These are phyloP conservation scores for Platanthera guangdongensis DNA, from an alignment of 106 monocot genomes.

Conservation along the genomic window DNA sequence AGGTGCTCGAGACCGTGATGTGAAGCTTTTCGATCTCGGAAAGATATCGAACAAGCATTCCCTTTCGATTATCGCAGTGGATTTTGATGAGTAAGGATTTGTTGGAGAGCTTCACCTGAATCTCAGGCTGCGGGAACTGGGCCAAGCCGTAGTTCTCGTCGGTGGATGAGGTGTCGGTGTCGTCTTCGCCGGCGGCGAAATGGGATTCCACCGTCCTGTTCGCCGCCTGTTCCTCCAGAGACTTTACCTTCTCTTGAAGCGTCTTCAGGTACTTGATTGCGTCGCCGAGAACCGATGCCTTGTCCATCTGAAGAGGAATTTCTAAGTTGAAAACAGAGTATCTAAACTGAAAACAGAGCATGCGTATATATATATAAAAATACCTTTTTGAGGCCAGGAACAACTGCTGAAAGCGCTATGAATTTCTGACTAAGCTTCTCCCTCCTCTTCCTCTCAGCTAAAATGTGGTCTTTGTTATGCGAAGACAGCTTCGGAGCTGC, in stretches of 20 bases:
- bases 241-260: slow-evolving; percentile 4
- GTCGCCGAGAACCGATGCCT: slow-evolving; percentile 6
- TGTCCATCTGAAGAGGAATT: slow-evolving; percentile 6
- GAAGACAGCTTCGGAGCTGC: slow-evolving; percentile 9
- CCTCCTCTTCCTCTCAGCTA: slow-evolving; percentile 78
- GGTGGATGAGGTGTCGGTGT: slow-evolving; percentile 2
- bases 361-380: no score
- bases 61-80: slow-evolving; percentile 7
- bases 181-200: background rate
- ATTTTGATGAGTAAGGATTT: slow-evolving; percentile 10
- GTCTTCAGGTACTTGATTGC: slow-evolving; percentile 7
- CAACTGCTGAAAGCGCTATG: slow-evolving; percentile 59
- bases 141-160: background rate
- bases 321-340: background rate
- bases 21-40: slow-evolving; percentile 11
- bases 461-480: slow-evolving; percentile 57
- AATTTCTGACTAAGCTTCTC: slow-evolving; percentile 83
- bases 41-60: background rate
- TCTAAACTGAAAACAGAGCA: background rate
- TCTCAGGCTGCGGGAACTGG: background rate
- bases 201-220: slow-evolving; percentile 7
- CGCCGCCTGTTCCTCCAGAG: slow-evolving; percentile 7
- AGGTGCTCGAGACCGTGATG: background rate
- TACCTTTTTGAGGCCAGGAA: slow-evolving; percentile 84
- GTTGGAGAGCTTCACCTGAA: slow-evolving; percentile 6